A percentile compares a stretch with the other conserved stretches of the same genome.
Conservation (phyloP, 805 yeast genomes). For the Tetrapisispora nanseiensis region DNA sequence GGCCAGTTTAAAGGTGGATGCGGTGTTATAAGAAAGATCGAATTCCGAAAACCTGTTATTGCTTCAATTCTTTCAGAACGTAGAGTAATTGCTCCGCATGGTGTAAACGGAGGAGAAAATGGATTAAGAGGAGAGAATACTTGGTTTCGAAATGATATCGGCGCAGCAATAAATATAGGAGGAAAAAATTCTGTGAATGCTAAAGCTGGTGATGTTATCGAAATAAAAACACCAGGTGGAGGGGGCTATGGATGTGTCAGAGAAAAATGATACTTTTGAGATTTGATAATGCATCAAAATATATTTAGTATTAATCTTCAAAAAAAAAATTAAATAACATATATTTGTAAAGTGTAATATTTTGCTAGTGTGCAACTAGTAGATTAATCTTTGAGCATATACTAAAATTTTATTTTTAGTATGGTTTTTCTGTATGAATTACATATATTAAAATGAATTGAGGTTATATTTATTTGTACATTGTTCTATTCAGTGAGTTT, state of each 20-base stretch:
- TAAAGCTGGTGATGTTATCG: conserved; percentile 52
- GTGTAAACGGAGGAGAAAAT: conserved; percentile 70
- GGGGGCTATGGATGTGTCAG: conserved; percentile 56
- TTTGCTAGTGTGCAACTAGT: no score
- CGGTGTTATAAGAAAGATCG: conserved; percentile 79
- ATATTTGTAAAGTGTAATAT: no score
- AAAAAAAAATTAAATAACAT: no score
- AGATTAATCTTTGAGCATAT: no score
- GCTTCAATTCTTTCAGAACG: conserved; percentile 83
- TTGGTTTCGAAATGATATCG: conserved; percentile 35
- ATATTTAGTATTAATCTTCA: no score
- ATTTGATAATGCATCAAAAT: background rate
- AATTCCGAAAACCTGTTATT: conserved; percentile 60
- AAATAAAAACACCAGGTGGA: conserved; percentile 75
- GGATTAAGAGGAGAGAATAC: conserved; percentile 65
- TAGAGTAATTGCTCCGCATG: conserved; percentile 77
- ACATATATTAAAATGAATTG: no score
- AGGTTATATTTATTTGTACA: no score
- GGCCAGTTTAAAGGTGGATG: conserved; percentile 73
- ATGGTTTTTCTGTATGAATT: no score
- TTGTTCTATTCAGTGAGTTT: no score
- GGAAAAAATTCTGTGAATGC: conserved; percentile 60
- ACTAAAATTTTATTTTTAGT: no score
- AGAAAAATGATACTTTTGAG: background rate
- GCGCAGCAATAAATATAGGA: conserved; percentile 41